Evolutionary conservation across 2,329 filamentous ascomycete species (phyloP).

Genomic region (Colletotrichum liaoningense): DNA sequence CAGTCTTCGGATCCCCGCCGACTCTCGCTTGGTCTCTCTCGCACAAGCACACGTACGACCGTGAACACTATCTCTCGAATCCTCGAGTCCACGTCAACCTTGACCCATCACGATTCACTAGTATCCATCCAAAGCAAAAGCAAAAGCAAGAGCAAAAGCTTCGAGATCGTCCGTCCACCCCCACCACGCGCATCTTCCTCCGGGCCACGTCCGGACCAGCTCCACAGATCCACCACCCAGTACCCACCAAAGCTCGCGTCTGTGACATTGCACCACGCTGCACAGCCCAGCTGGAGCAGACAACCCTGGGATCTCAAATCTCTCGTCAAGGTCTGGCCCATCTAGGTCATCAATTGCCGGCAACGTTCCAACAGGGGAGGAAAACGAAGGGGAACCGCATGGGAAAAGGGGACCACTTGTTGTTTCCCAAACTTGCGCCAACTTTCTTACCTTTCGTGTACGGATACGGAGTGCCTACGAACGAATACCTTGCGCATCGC

Average conservation of each 20-base stretch:
- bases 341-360: constrained; percentile 18
- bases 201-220: constrained; percentile 9
- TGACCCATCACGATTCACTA: too few species aligned
- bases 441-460: not conserved
- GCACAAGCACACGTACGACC: not conserved
- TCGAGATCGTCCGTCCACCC: not conserved
- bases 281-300: constrained; percentile 23
- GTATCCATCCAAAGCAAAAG: not conserved
- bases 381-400: not conserved
- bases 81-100: too few species aligned
- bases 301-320: constrained; percentile 18
- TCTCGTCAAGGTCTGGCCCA: not conserved
- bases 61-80: not conserved
- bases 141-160: not conserved
- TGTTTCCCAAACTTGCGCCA: constrained; percentile 6
- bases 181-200: not conserved
- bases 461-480: too few species aligned
- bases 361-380: not conserved
- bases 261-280: constrained; percentile 20
- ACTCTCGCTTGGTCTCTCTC: not conserved
- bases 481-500: not conserved
- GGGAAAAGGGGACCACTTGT: constrained; percentile 5
- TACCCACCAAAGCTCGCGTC: constrained; percentile 5
- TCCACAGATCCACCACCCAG: constrained; percentile 25
- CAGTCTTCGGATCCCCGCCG: not conserved